Percentiles rank a stretch among this genome's conserved stretches.
These are phyloP conservation scores for Acanthamoeba royreba DNA, from an alignment of 208 protist genomes.

Conservation along the genomic window DNA sequence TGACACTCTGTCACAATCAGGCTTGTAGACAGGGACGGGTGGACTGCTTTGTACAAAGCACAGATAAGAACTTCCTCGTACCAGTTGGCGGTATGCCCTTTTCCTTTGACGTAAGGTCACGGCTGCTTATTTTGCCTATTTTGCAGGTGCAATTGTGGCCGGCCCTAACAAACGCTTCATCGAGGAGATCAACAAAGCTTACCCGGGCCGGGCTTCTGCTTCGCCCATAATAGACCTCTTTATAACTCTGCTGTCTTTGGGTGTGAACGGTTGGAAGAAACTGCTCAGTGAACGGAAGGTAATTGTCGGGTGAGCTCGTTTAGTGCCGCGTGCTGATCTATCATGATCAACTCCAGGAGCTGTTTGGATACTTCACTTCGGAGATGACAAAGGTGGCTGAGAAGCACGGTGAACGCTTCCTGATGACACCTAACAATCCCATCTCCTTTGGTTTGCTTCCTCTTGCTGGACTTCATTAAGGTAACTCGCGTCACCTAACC, in stretches of 20 bases:
- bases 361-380: slow-evolving; percentile 52
- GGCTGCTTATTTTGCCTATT: not conserved
- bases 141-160: slow-evolving; percentile 68
- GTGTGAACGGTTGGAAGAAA: slow-evolving; percentile 79
- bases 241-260: slow-evolving; percentile 93
- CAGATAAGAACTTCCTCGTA: slow-evolving; percentile 99
- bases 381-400: slow-evolving; percentile 64
- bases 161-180: slow-evolving; percentile 60
- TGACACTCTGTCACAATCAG: not conserved
- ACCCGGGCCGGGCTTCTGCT: slow-evolving; percentile 91
- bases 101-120: not conserved
- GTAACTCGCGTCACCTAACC: not conserved
- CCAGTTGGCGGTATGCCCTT: slow-evolving; percentile 90
- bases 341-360: not conserved
- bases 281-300: slow-evolving; percentile 85
- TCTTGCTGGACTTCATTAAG: not conserved
- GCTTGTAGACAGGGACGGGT: slow-evolving; percentile 77
- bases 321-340: not conserved
- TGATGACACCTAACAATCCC: slow-evolving; percentile 77
- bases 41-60: slow-evolving; percentile 94
- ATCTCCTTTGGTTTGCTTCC: slow-evolving; percentile 35
- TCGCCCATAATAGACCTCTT: slow-evolving; percentile 93
- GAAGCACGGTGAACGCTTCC: slow-evolving; percentile 58
- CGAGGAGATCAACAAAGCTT: slow-evolving; percentile 72
- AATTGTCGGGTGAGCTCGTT: too few relatives aligned